phyloP scores from a whole-genome alignment of 2,329 filamentous ascomycete genomes.

The Drechslerella dactyloides region DNA sequence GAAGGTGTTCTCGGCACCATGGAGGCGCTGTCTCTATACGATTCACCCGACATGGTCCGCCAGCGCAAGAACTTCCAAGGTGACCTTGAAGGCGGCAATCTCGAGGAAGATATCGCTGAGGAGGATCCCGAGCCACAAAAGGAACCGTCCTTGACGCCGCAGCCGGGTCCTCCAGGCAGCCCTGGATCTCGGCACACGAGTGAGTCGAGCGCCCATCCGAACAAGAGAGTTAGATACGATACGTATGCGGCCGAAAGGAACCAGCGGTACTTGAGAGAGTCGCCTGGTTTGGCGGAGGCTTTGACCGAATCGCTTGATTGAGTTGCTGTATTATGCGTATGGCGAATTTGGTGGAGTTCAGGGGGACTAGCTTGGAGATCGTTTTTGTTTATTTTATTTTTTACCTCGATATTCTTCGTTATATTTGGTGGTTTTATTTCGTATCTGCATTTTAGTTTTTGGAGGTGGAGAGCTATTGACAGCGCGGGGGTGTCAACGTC shows the following conservation, averaged over 20 bases:
- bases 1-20: conserved; percentile 54
- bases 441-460: conserved; percentile 1
- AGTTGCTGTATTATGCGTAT: not conserved
- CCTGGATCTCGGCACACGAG: conserved; percentile 27
- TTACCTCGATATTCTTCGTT: no score
- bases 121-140: conserved; percentile 9
- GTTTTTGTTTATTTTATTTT: not conserved
- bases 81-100: conserved; percentile 51
- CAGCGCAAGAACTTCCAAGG: conserved; percentile 53
- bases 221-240: conserved; percentile 38
- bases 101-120: conserved; percentile 35
- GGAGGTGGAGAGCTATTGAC: no score
- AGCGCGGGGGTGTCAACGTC: no score
- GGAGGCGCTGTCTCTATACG: conserved; percentile 54
- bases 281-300: conserved; percentile 33
- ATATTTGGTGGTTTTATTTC: not conserved
- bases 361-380: not conserved
- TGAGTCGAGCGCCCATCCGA: conserved; percentile 32
- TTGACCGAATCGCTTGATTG: conserved; percentile 46
- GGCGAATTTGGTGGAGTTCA: conserved; percentile 1
- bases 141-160: conserved; percentile 32
- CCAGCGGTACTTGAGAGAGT: conserved; percentile 37
- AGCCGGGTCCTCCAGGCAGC: conserved; percentile 8
- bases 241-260: conserved; percentile 40
- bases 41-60: conserved; percentile 50